These are phyloP conservation scores for Avicennia marina DNA, from an alignment of 257 asterid genomes.

Conservation along the genomic window DNA sequence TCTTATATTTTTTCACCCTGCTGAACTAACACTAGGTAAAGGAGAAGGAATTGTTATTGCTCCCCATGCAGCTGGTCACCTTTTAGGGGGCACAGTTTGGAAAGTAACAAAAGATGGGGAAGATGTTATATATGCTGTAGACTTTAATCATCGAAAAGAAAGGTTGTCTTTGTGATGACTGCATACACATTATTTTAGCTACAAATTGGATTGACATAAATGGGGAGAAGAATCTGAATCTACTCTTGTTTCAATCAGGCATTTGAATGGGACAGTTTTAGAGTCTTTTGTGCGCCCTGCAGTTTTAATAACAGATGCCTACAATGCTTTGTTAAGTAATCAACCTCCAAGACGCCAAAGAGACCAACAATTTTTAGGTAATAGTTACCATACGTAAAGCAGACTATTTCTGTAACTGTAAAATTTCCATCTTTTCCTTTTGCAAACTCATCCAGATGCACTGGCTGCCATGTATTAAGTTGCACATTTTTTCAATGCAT, in stretches of 20 bases:
- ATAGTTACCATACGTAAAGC: constrained; percentile 14
- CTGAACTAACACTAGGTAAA: constrained; percentile 53
- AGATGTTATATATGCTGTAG: constrained; percentile 97
- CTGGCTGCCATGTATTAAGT: neutral
- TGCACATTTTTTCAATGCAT: constrained; percentile 8
- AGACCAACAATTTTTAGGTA: constrained; percentile 95
- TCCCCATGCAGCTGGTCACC: constrained; percentile 98
- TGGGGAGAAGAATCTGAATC: constrained; percentile 18
- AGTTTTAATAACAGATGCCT: constrained; percentile 88
- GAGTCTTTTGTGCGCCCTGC: constrained; percentile 99
- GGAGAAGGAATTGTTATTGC: constrained; percentile 99
- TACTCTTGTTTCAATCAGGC: constrained; percentile 54
- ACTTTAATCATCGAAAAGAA: constrained; percentile 96
- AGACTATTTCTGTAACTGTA: constrained; percentile 7
- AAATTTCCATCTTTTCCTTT: neutral
- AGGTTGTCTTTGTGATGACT: constrained; percentile 44
- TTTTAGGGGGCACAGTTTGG: constrained; percentile 94
- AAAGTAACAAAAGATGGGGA: constrained; percentile 97
- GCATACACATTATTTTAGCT: constrained; percentile 16
- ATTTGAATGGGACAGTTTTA: constrained; percentile 86
- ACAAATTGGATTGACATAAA: constrained; percentile 20
- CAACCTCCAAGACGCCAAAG: constrained; percentile 93
- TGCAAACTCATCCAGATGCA: constrained; percentile 10
- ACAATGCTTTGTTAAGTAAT: constrained; percentile 75
- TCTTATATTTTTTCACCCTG: no score